Base-by-base conservation (phyloP, 2,329 filamentous ascomycete genomes). In the Botrytis tulipae region DNA sequence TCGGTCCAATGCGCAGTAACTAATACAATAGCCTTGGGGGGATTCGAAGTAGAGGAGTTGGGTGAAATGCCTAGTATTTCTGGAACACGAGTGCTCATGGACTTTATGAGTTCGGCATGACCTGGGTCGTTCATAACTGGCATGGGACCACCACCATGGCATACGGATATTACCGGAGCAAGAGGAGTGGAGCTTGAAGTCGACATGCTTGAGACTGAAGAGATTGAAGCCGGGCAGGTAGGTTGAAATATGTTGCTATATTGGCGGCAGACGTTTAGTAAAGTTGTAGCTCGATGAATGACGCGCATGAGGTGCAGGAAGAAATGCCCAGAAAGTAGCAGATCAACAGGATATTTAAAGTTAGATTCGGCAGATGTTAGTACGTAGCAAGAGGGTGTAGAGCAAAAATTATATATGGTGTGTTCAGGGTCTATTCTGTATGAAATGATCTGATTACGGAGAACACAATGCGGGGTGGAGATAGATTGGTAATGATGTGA, bases 1-100 rank as follows among this genome's bases (percentile, higher is more conserved):
- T 82, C 0, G 84, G 86, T 90, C 92, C 92, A 94, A 81, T 95
- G 92, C 1, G 91, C 92, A 0, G 92, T 93, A 80, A 95, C 91
- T 40, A 94, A 90, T 1, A 94, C 89, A 25, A 94, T 86, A 2
- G 91, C 92, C 75, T 88, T 90, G 2, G 92, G 92, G 6, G 51
- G 40, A 25, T n/a, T 60, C 16, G 46, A 20, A n/a, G 8, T 70
- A 20, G 85, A 83, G 1, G 85, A 81, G 1, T 85, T 79, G 0
- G 87, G 87, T 57, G 84, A 83, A 3, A 91, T 84, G 76, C 84
- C 83, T 65, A 91, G 84, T 69, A 90, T 84, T 77, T 85, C 82
- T 68, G 89, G 88, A 10, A 90, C 85, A 16, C 84, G 83, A 7
- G 83, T 85, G 73, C 84, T 83, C 74, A 90, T 83, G 0, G 87